Conservation (phyloP, 139 green algal species). For the Gonium pectorale region DNA sequence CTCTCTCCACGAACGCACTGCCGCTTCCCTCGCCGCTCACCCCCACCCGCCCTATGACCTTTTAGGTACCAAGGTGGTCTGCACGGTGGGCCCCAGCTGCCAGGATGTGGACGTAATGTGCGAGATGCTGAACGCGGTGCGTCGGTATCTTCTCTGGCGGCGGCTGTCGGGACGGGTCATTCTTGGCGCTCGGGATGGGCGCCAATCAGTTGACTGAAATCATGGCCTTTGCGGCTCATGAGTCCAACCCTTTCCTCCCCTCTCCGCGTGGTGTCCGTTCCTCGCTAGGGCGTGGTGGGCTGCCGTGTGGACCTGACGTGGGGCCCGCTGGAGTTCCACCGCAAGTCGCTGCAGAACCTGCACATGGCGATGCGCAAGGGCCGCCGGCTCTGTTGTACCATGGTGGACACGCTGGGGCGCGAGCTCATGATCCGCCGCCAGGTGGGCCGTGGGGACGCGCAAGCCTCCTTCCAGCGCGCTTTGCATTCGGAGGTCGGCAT, state of each 20-base stretch:
- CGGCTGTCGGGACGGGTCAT: too few relatives aligned
- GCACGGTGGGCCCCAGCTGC: conserved; percentile 87
- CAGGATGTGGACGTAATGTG: conserved; percentile 84
- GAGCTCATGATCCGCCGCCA: conserved; percentile 82
- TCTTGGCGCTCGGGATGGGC: too few relatives aligned
- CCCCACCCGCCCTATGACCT: background rate
- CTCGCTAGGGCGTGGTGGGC: conserved; percentile 62
- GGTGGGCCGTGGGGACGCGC: too few relatives aligned
- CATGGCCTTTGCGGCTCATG: too few relatives aligned
- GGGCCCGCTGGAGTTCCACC: conserved; percentile 83
- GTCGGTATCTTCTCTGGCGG: too few relatives aligned
- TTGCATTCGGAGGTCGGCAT: too few relatives aligned
- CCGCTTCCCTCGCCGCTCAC: background rate
- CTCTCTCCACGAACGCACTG: too few relatives aligned
- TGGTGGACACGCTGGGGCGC: conserved; percentile 88
- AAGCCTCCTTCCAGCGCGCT: too few relatives aligned
- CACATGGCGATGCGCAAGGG: conserved; percentile 80
- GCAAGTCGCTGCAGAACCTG: conserved; percentile 78
- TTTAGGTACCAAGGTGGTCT: conserved; percentile 67
- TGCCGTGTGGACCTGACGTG: conserved; percentile 85
- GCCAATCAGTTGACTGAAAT: too few relatives aligned
- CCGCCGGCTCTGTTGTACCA: conserved; percentile 81
- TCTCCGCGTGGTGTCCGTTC: too few relatives aligned
- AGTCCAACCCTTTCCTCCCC: too few relatives aligned
- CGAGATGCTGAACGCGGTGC: conserved; percentile 75